These are phyloP conservation scores for Scedosporium dehoogii DNA, from an alignment of 2,329 filamentous ascomycete genomes.

Conservation along the genomic window DNA sequence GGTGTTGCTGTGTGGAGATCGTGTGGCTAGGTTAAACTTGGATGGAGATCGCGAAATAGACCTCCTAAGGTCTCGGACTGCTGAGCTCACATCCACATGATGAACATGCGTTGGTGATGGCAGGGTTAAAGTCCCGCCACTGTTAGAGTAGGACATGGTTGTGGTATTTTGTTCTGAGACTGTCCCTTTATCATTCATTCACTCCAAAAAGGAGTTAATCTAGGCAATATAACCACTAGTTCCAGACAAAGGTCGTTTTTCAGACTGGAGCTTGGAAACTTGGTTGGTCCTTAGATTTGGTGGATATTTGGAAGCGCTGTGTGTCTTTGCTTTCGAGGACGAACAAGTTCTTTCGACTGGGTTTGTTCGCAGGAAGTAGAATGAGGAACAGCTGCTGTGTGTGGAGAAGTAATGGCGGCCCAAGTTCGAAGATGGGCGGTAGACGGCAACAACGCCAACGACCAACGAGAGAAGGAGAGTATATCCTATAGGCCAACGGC, in stretches of 20 bases:
- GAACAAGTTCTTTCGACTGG: no score
- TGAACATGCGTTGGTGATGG: slow-evolving; percentile 77
- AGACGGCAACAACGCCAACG: no score
- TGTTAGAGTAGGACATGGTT: slow-evolving; percentile 50
- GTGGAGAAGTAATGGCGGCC: no score
- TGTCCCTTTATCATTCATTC: background rate
- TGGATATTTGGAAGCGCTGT: no score
- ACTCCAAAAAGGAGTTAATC: background rate
- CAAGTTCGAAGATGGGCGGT: no score
- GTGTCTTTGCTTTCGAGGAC: no score
- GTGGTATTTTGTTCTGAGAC: background rate
- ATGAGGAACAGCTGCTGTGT: no score
- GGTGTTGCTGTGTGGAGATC: background rate
- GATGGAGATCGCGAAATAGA: slow-evolving; percentile 92
- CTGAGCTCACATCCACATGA: slow-evolving; percentile 72
- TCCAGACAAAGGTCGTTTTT: background rate
- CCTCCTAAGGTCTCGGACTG: slow-evolving; percentile 72
- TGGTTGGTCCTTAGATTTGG: no score
- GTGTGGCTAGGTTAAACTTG: slow-evolving; percentile 45
- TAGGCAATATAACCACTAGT: background rate
- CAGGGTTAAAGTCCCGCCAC: slow-evolving; percentile 68
- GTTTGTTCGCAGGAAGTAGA: no score
- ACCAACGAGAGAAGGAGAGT: no score
- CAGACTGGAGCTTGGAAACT: no score
- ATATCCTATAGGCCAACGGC: no score